These are phyloP conservation scores for Podila verticillata DNA, from an alignment of 192 early-diverging fungal genomes.

Conservation along the genomic window DNA sequence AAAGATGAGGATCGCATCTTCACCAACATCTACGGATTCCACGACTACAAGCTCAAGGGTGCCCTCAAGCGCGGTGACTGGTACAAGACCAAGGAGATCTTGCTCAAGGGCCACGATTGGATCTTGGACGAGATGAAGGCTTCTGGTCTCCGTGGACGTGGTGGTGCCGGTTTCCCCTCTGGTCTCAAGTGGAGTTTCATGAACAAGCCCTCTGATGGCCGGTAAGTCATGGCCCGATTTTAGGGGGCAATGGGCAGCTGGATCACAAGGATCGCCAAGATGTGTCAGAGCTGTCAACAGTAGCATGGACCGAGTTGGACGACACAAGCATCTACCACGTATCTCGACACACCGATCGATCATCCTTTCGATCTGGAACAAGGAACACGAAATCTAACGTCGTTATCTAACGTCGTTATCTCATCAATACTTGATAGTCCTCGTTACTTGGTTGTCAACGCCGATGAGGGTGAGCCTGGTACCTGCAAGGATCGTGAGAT, in stretches of 20 bases:
- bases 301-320: too few relatives aligned
- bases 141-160: slow-evolving; percentile 92
- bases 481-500: slow-evolving; percentile 96
- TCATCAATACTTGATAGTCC: slow-evolving; percentile 68
- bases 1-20: slow-evolving; percentile 97
- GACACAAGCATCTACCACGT: too few relatives aligned
- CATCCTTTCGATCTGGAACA: too few relatives aligned
- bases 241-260: too few relatives aligned
- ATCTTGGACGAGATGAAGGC: slow-evolving; percentile 98
- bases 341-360: too few relatives aligned
- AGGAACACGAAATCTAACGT: neutral
- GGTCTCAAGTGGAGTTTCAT: slow-evolving; percentile 99
- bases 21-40: slow-evolving; percentile 95
- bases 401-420: neutral
- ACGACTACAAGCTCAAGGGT: slow-evolving; percentile 90
- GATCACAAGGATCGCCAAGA: neutral
- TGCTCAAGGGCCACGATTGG: slow-evolving; percentile 96
- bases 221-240: slow-evolving; percentile 44
- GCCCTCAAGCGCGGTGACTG: slow-evolving; percentile 97
- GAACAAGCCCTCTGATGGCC: slow-evolving; percentile 91
- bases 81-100: slow-evolving; percentile 99
- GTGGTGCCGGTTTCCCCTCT: slow-evolving; percentile 97
- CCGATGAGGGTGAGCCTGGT: slow-evolving; percentile 98
- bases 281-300: neutral
- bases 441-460: slow-evolving; percentile 96